Evolutionary conservation across 495 filamentous ascomycete genomes (phyloP).

Genomic region (Bombardia bombarda): DNA sequence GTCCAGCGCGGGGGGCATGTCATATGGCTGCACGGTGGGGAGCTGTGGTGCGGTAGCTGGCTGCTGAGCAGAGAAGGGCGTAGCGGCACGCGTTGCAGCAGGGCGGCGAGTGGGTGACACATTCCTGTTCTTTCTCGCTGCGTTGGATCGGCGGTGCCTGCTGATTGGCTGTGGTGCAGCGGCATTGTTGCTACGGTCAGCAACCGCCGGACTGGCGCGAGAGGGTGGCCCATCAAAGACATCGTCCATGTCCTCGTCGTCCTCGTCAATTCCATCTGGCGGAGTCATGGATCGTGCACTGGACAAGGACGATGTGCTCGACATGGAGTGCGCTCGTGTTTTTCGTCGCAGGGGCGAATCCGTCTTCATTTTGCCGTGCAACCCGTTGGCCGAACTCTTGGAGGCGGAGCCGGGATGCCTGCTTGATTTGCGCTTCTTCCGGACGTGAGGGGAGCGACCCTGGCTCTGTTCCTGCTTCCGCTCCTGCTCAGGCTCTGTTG

Average conservation of each 20-base stretch:
- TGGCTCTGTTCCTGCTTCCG: slow-evolving; percentile 7
- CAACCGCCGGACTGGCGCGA: slow-evolving; percentile 16
- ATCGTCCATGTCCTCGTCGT: slow-evolving; percentile 3
- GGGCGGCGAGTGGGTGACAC: slow-evolving; percentile 24
- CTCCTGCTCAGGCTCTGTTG: slow-evolving; percentile 1
- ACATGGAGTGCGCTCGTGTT: slow-evolving; percentile 17
- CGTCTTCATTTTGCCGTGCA: slow-evolving; percentile 15
- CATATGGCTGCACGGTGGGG: slow-evolving; percentile 17
- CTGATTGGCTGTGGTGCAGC: slow-evolving; percentile 19
- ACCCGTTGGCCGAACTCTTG: slow-evolving; percentile 15
- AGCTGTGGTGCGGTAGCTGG: slow-evolving; percentile 4
- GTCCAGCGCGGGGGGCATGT: slow-evolving; percentile 24
- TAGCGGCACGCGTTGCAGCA: slow-evolving; percentile 11
- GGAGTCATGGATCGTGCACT: slow-evolving; percentile 25
- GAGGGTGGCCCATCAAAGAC: slow-evolving; percentile 15
- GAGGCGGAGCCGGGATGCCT: slow-evolving; percentile 9
- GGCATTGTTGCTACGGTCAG: slow-evolving; percentile 13
- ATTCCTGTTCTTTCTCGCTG: slow-evolving; percentile 27
- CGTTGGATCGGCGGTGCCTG: slow-evolving; percentile 19
- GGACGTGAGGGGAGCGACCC: slow-evolving; percentile 12
- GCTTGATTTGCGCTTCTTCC: slow-evolving; percentile 24
- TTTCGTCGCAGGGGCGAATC: slow-evolving; percentile 17
- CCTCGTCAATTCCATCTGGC: slow-evolving; percentile 11
- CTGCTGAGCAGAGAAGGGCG: slow-evolving; percentile 1
- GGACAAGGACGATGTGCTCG: slow-evolving; percentile 26